Evolutionary conservation across 495 filamentous ascomycete genomes (phyloP).

Genomic region (Polyplosphaeria fusca): DNA sequence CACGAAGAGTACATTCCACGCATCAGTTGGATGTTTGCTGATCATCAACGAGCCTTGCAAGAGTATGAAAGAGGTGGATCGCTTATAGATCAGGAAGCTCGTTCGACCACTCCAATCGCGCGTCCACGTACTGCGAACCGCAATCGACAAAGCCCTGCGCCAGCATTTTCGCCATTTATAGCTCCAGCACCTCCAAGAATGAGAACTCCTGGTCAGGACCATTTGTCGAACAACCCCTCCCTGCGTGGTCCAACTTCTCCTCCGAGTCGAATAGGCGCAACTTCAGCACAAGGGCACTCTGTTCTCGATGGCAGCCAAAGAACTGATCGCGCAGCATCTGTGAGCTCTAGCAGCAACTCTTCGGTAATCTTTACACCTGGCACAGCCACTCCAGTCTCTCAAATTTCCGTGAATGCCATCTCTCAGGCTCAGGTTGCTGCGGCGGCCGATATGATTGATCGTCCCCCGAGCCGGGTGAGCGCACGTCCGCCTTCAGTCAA

Average conservation of each 20-base stretch:
- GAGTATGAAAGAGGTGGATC: constrained; percentile 17
- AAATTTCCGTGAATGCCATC: constrained; percentile 15
- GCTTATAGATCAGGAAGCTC: constrained; percentile 29
- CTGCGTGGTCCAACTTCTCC: constrained; percentile 14
- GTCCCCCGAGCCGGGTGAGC: constrained; percentile 27
- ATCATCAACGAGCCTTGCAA: constrained; percentile 30
- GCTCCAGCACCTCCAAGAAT: constrained; percentile 20
- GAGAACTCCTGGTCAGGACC: constrained; percentile 27
- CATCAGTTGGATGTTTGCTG: constrained; percentile 38
- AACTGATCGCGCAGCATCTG: constrained; percentile 16
- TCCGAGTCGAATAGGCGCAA: not conserved
- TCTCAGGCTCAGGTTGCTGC: constrained; percentile 15
- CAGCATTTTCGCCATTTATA: constrained; percentile 22
- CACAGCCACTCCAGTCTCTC: constrained; percentile 7
- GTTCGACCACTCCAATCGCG: constrained; percentile 34
- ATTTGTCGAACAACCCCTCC: constrained; percentile 17
- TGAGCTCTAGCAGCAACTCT: constrained; percentile 9
- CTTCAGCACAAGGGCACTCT: too few relatives aligned
- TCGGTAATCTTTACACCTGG: constrained; percentile 15
- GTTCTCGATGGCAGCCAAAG: too few relatives aligned
- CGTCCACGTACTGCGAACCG: constrained; percentile 36
- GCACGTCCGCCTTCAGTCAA: constrained; percentile 29
- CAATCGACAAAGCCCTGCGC: constrained; percentile 31
- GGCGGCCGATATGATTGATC: constrained; percentile 30
- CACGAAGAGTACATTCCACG: constrained; percentile 35